phyloP scores from a whole-genome alignment of 495 filamentous ascomycete genomes.

The Podospora comata region DNA sequence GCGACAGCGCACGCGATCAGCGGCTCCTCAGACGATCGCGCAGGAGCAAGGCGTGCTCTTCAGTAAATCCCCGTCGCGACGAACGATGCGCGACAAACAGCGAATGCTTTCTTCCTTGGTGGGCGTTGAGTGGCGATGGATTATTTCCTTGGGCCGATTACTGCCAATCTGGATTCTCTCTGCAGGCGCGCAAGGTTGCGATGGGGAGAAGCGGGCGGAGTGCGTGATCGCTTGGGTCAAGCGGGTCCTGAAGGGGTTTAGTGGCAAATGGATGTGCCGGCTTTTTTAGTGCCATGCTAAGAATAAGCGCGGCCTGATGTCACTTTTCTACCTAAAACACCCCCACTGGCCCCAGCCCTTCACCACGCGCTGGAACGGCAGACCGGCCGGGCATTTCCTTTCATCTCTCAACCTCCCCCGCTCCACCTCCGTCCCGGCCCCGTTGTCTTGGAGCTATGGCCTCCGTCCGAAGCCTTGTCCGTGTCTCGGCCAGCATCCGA shows the following conservation, averaged over 20 bases:
- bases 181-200: slow-evolving; percentile 35
- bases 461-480: background rate
- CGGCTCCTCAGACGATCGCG: background rate
- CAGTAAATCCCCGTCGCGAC: background rate
- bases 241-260: slow-evolving; percentile 23
- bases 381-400: background rate
- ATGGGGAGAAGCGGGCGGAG: slow-evolving; percentile 31
- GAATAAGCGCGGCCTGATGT: slow-evolving; percentile 28
- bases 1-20: slow-evolving; percentile 8
- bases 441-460: background rate
- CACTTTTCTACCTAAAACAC: background rate
- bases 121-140: slow-evolving; percentile 15
- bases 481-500: background rate
- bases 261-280: slow-evolving; percentile 26
- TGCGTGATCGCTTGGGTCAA: slow-evolving; percentile 28
- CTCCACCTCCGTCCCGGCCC: background rate
- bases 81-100: background rate
- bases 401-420: background rate
- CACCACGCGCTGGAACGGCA: background rate
- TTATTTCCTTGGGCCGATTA: slow-evolving; percentile 21
- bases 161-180: slow-evolving; percentile 16
- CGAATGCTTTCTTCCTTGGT: background rate
- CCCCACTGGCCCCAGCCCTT: background rate
- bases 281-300: slow-evolving; percentile 22
- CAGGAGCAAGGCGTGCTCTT: background rate